Conservation (phyloP, 495 filamentous ascomycete species). For the Aspergillus funiculosus region DNA sequence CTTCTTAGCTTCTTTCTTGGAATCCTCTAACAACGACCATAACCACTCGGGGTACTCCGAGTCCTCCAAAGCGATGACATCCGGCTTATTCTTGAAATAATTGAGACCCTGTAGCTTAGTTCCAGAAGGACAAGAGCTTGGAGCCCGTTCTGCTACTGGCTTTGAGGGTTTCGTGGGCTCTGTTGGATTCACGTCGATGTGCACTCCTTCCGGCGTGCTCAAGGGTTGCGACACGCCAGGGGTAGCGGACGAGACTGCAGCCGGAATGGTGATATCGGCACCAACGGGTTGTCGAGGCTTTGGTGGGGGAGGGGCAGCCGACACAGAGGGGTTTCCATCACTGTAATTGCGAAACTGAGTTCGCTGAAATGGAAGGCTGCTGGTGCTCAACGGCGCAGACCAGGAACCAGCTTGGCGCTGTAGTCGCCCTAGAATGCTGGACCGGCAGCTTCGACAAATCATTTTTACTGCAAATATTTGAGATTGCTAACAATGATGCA, state of each 20-base stretch:
- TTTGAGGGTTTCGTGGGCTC: constrained; percentile 28
- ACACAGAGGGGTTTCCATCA: constrained; percentile 40
- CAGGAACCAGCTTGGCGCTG: constrained; percentile 28
- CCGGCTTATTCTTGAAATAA: constrained; percentile 76
- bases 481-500: not conserved
- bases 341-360: constrained; percentile 38
- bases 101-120: constrained; percentile 74
- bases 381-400: constrained; percentile 28
- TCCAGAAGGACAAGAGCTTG: constrained; percentile 58
- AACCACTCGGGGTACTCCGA: constrained; percentile 88
- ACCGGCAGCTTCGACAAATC: constrained; percentile 47
- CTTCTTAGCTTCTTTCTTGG: constrained; percentile 34
- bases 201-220: constrained; percentile 36
- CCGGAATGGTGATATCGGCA: constrained; percentile 34
- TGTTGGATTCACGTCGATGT: constrained; percentile 27
- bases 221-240: constrained; percentile 44
- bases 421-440: constrained; percentile 37
- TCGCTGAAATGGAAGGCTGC: constrained; percentile 27
- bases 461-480: constrained; percentile 22
- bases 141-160: constrained; percentile 22
- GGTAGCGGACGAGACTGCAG: constrained; percentile 39
- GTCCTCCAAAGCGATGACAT: constrained; percentile 69
- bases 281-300: constrained; percentile 44
- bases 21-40: constrained; percentile 66
- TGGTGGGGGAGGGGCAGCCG: constrained; percentile 45